phyloP scores from a whole-genome alignment of 202 grass and related monocot genomes.

The Schoenoplectus tabernaemontani region DNA sequence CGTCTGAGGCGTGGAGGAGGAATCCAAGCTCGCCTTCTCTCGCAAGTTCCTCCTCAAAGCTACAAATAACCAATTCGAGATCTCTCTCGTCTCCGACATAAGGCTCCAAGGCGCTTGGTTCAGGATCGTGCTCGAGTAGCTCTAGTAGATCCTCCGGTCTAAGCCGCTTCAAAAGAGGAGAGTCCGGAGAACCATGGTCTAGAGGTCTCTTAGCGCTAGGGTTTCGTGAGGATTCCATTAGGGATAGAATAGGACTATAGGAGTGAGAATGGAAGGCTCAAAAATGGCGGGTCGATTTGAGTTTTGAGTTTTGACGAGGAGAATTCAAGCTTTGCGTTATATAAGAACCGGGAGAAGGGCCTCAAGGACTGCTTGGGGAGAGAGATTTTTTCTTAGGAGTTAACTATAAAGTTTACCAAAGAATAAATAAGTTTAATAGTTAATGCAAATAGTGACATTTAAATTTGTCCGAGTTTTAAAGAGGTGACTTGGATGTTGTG shows the following conservation, averaged over 20 bases:
- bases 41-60: constrained; percentile 30
- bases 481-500: neutral
- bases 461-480: neutral
- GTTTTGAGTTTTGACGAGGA: constrained; percentile 7
- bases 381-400: neutral
- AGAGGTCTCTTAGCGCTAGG: constrained; percentile 5
- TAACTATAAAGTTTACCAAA: neutral
- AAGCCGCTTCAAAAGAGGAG: neutral
- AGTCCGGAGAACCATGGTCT: constrained; percentile 15
- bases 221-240: constrained; percentile 22
- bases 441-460: neutral
- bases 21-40: constrained; percentile 23
- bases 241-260: neutral
- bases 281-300: constrained; percentile 19
- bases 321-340: constrained; percentile 9
- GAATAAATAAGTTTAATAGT: constrained; percentile 1
- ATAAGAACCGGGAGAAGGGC: constrained; percentile 14
- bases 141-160: constrained; percentile 8
- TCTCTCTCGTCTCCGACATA: neutral
- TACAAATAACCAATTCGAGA: constrained; percentile 28
- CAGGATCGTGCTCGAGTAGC: neutral
- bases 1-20: constrained; percentile 31
- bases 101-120: neutral
- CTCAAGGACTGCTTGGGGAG: neutral
- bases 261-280: neutral